Base-by-base conservation (phyloP, 352 stramenopile genomes). In the Phytophthora cactorum region DNA sequence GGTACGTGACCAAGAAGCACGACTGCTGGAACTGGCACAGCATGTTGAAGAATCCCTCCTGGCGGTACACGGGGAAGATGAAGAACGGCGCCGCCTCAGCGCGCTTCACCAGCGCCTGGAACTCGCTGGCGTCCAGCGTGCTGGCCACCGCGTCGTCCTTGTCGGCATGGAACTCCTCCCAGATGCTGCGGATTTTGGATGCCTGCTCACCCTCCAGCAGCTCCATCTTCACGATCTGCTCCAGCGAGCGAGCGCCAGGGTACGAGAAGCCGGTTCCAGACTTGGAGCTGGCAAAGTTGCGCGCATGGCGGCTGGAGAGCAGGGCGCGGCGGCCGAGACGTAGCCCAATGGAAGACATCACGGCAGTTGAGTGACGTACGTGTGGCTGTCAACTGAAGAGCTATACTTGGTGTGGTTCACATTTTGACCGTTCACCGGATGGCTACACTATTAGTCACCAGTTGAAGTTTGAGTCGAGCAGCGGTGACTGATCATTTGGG, bases 1-100 rank as follows among this genome's bases (percentile, higher is more conserved):
- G 74, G 64, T 89, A 95, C 46, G 89, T 97, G 59, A 96, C 51
- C 9, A 97, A 67, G 52, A 95, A 96, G 70, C 88, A 95, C 66
- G 87, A 93, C 66, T 94, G 86, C 74, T 96, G 89, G 77, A 94
- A 95, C 72, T 97, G 89, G 52, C 83, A 93, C 55, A 97, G 54
- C 83, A 97, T 91, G 61, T 92, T 95, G 78, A 97, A 95, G 59
- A 91, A 96, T 2, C 89, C 89, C 0, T 86, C 81, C 59, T 96
- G 78, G 56, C 88, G 89, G 46, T 92, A 92, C 52, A 97, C 89
- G 3, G 89, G 89, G 49, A 95, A 86, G 34, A 97, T 69, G 54
- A 93, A 95, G 68, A 82, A 93, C 2, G 87, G 86, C 17, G 86
- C 84, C 5, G 67, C 58, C 28, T 74, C 69, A 0, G 84, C 86